A percentile compares a stretch with the other conserved stretches of the same genome.
These are phyloP conservation scores for Umbellularia californica DNA, from an alignment of 164 flowering plant species.

Conservation along the genomic window DNA sequence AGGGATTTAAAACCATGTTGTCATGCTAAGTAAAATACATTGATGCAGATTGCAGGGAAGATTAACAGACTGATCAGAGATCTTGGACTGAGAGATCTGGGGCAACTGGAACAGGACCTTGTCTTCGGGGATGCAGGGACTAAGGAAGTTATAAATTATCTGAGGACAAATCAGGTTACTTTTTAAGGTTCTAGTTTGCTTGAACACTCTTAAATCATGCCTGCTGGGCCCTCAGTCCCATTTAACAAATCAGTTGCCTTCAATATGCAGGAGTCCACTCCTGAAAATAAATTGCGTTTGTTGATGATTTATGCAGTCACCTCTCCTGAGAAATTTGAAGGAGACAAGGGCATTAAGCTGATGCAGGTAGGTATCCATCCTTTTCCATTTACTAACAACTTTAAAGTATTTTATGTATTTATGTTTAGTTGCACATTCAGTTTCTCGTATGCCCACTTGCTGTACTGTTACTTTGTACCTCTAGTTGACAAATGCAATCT, in stretches of 20 bases:
- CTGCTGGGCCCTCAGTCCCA: not conserved
- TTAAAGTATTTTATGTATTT: not conserved
- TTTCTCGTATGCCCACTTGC: not conserved
- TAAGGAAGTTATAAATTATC: conserved; percentile 77
- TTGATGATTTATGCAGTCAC: conserved; percentile 87
- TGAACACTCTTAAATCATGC: conserved; percentile 1
- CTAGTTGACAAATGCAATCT: too few relatives aligned
- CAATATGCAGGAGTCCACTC: conserved; percentile 57
- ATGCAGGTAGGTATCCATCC: conserved; percentile 63
- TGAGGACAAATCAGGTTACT: conserved; percentile 65
- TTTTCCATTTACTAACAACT: not conserved
- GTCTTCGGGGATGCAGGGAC: conserved; percentile 98
- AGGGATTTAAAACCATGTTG: not conserved
- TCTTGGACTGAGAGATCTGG: conserved; percentile 71
- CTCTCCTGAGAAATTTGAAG: conserved; percentile 95
- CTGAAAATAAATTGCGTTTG: conserved; percentile 81
- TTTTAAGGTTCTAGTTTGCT: not conserved
- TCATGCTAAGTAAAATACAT: conserved; percentile 8
- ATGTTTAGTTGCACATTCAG: not conserved
- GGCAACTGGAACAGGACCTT: conserved; percentile 91
- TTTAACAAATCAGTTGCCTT: conserved; percentile 12
- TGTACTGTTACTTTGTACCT: too few relatives aligned
- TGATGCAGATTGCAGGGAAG: conserved; percentile 86
- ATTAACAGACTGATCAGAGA: conserved; percentile 70
- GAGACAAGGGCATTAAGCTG: conserved; percentile 82